phyloP scores from a whole-genome alignment of 495 filamentous ascomycete genomes.

The Daldinia concentrica region DNA sequence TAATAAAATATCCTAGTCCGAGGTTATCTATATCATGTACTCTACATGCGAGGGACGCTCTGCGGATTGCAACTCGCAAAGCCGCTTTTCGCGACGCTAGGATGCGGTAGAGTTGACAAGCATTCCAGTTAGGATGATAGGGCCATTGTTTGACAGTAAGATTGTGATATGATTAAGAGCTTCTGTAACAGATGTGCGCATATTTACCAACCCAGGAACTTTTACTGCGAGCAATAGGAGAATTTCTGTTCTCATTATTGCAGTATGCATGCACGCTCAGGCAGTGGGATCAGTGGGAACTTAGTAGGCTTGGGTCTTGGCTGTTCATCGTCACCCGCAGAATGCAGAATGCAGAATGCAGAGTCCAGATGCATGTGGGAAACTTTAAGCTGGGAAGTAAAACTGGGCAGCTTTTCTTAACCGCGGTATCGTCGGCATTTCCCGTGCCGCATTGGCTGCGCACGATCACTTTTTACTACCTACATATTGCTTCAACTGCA shows the following conservation, averaged over 20 bases:
- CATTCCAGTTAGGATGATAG: too few species aligned
- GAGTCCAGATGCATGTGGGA: conserved; percentile 9
- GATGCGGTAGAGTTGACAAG: not conserved
- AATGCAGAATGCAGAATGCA: not conserved
- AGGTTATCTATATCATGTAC: not conserved
- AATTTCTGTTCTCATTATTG: conserved; percentile 5
- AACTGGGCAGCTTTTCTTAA: conserved; percentile 4
- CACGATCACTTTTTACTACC: conserved; percentile 5
- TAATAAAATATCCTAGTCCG: not conserved
- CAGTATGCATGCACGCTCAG: conserved; percentile 29
- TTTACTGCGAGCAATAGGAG: conserved; percentile 19
- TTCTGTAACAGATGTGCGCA: not conserved
- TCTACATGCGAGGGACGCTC: not conserved
- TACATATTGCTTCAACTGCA: conserved; percentile 10
- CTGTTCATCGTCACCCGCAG: conserved; percentile 27
- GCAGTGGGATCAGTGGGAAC: conserved; percentile 14
- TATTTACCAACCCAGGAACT: not conserved
- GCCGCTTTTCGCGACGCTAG: not conserved
- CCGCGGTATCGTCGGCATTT: conserved; percentile 13
- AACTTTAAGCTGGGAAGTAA: not conserved
- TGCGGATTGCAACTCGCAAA: not conserved
- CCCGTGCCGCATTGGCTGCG: not conserved
- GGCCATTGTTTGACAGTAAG: not conserved
- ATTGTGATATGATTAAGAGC: not conserved
- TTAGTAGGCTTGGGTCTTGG: conserved; percentile 23